Base-by-base conservation (phyloP, 2,329 filamentous ascomycete species). In the Orbilia blumenaviensis region DNA sequence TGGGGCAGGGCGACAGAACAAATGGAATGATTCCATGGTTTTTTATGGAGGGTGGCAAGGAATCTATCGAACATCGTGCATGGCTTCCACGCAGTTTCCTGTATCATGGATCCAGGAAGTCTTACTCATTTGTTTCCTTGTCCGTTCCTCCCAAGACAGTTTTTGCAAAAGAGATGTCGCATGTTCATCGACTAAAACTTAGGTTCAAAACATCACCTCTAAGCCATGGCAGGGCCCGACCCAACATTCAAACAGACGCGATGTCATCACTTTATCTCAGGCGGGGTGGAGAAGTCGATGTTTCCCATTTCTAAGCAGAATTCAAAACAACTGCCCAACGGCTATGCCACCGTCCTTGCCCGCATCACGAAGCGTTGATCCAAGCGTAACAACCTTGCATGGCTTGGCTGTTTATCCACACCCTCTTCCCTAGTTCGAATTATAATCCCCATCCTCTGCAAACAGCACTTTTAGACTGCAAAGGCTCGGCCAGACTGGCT, bases 61-160 rank as follows among this genome's bases (percentile, higher is more conserved):
- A 68, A 75, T 56, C 71, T 42, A 75, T 75, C 54, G 71, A 75
- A 75, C 41, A 52, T 29, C 6, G 16, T 68, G 71, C 63, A 68
- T 68, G 71, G 71, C 71, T 75, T 75, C 71, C 71, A 75, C 71
- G 71, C 71, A 75, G 63, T 48, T 75, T 75, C 71, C 44, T 75
- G 32, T 68, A 29, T 64, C 38, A 64, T 68, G 71, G 71, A 56
- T 58, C 63, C 21, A 54, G 71, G 71, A 64, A 68, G 56, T 41
- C 42, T 32, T 50, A 9, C 29, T 48, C 25, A 18, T 48, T 60
- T 41, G 27, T 72, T 61, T 63, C 61, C 48, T 27, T 60, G 46
- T 54, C 42, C 4, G 48, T 74, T 48, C 58, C 32, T 64, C 16
- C 48, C 29, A 63, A 29, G n/a, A 14, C 38, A 8, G 25, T 38